Conservation (phyloP, 164 flowering plant species). For the Dillenia turbinata region DNA sequence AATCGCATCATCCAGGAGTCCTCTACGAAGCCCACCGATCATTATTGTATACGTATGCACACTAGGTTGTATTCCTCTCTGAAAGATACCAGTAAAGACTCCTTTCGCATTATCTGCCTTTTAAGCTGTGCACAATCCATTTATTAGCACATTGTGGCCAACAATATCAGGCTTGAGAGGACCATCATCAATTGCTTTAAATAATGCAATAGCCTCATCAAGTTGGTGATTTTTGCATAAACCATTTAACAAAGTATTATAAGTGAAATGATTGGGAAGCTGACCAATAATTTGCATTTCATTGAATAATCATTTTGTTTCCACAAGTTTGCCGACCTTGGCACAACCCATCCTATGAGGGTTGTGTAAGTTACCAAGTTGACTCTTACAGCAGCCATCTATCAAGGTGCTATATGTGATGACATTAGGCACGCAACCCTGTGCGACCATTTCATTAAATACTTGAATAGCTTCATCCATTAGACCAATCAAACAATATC, state of each 20-base stretch:
- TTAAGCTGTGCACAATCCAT: conserved; percentile 13
- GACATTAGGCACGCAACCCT: not conserved
- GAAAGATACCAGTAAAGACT: conserved; percentile 4
- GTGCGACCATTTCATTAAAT: conserved; percentile 6
- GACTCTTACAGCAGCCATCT: conserved; percentile 9
- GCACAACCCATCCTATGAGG: conserved; percentile 10
- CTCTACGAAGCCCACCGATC: conserved; percentile 14
- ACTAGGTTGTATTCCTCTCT: conserved; percentile 14
- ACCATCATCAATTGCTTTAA: conserved; percentile 5
- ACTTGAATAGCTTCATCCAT: conserved; percentile 6
- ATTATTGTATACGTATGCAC: conserved; percentile 11
- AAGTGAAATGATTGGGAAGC: conserved; percentile 11
- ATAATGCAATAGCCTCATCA: conserved; percentile 19
- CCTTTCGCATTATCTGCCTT: conserved; percentile 12
- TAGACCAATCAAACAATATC: conserved; percentile 8
- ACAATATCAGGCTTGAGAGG: conserved; percentile 5
- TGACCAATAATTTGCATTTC: conserved; percentile 11
- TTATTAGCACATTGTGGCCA: conserved; percentile 11
- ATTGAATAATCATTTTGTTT: conserved; percentile 13
- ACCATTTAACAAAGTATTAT: conserved; percentile 9
- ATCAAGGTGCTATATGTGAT: conserved; percentile 5
- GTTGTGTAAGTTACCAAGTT: conserved; percentile 6
- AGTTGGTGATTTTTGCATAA: conserved; percentile 7
- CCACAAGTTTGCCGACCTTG: not conserved
- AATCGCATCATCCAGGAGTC: conserved; percentile 11